A percentile compares a stretch with the other conserved stretches of the same genome.
These are phyloP conservation scores for Euphorbia celastroides DNA, from an alignment of 441 rosid species.

Conservation along the genomic window DNA sequence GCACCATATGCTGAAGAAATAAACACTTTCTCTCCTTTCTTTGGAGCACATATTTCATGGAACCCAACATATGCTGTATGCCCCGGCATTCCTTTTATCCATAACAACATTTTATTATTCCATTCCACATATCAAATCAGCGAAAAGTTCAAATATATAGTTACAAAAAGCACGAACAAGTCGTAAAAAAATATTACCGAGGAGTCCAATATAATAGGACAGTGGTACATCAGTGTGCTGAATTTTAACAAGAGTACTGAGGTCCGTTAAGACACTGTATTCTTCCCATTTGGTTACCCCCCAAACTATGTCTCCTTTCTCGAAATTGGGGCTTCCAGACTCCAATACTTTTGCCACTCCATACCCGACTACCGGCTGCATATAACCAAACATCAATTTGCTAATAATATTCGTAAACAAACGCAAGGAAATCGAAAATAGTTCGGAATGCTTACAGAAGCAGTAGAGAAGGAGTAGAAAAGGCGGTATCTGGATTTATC, in stretches of 20 bases:
- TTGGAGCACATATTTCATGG: slow-evolving; percentile 64
- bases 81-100: slow-evolving; percentile 68
- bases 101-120: background rate
- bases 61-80: slow-evolving; percentile 76
- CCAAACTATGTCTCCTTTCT: slow-evolving; percentile 51
- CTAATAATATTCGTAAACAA: too few relatives aligned
- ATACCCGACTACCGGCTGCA: slow-evolving; percentile 62
- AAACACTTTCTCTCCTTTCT: slow-evolving; percentile 56
- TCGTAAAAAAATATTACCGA: slow-evolving; percentile 33
- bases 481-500: slow-evolving; percentile 18
- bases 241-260: slow-evolving; percentile 43
- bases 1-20: slow-evolving; percentile 69
- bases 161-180: too few relatives aligned
- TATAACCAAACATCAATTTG: too few relatives aligned
- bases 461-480: slow-evolving; percentile 22
- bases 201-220: slow-evolving; percentile 72
- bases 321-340: slow-evolving; percentile 23
- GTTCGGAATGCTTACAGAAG: slow-evolving; percentile 34
- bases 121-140: too few relatives aligned
- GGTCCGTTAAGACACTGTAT: slow-evolving; percentile 42
- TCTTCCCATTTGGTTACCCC: slow-evolving; percentile 78
- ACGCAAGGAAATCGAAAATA: slow-evolving; percentile 23
- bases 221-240: slow-evolving; percentile 52
- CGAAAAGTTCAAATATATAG: too few relatives aligned
- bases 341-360: slow-evolving; percentile 65